These are phyloP conservation scores for Collybia sordida DNA, from an alignment of 768 basidiomycete species.

Conservation along the genomic window DNA sequence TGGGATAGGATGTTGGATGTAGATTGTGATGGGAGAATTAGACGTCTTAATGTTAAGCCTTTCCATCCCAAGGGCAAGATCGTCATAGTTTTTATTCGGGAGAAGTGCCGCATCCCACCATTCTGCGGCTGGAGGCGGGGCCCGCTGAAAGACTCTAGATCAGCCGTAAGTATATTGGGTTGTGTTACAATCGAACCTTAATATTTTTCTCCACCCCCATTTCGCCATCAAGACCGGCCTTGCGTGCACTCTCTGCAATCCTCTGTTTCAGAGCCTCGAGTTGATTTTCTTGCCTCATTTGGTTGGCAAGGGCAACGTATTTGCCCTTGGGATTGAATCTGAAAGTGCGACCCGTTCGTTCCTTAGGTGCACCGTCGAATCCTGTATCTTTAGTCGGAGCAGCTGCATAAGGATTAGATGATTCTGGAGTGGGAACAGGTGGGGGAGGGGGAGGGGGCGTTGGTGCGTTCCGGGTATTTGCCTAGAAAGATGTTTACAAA, in stretches of 20 bases:
- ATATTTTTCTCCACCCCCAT: slow-evolving; percentile 89
- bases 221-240: slow-evolving; percentile 93
- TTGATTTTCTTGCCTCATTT: slow-evolving; percentile 71
- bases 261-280: slow-evolving; percentile 90
- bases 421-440: slow-evolving; percentile 39
- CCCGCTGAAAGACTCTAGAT: slow-evolving; percentile 46
- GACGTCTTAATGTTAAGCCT: slow-evolving; percentile 62
- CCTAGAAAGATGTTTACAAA: slow-evolving; percentile 30
- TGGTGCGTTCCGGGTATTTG: slow-evolving; percentile 76
- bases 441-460: slow-evolving; percentile 53
- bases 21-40: slow-evolving; percentile 81
- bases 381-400: slow-evolving; percentile 57
- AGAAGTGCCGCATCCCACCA: slow-evolving; percentile 97
- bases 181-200: slow-evolving; percentile 47
- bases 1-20: slow-evolving; percentile 96
- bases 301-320: slow-evolving; percentile 73
- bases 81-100: slow-evolving; percentile 78
- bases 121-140: slow-evolving; percentile 85
- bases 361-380: slow-evolving; percentile 74
- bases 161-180: neutral
- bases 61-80: slow-evolving; percentile 58
- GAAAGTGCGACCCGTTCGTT: slow-evolving; percentile 68
- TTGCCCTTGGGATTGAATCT: slow-evolving; percentile 93
- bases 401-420: slow-evolving; percentile 77
- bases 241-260: slow-evolving; percentile 89